Percentiles rank a stretch among this genome's conserved stretches.
Conservation (phyloP, 306 rosid species). For the Rubus idaeus region DNA sequence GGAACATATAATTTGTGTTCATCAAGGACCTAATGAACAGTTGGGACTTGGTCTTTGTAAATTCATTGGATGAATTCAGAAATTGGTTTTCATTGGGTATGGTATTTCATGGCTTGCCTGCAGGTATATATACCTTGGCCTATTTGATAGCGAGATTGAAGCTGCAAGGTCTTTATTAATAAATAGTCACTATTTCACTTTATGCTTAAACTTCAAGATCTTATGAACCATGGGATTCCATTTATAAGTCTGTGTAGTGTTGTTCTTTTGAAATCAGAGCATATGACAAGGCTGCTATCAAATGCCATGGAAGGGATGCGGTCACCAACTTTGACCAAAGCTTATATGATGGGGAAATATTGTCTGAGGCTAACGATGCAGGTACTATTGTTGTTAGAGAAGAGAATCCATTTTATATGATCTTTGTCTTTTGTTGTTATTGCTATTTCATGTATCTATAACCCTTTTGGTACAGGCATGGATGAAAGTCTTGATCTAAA, state of each 20-base stretch:
- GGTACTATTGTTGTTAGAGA: constrained; percentile 34
- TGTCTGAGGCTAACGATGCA: constrained; percentile 51
- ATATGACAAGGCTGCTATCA: constrained; percentile 89
- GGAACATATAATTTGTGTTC: neutral
- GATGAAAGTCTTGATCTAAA: constrained; percentile 73
- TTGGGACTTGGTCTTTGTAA: neutral
- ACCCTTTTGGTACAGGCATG: constrained; percentile 37
- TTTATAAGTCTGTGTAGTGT: constrained; percentile 13
- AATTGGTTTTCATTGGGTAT: constrained; percentile 32
- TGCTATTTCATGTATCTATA: neutral
- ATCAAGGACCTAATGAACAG: neutral
- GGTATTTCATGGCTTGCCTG: constrained; percentile 46
- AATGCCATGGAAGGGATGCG: constrained; percentile 83
- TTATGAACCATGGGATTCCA: constrained; percentile 1
- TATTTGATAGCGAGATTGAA: constrained; percentile 84
- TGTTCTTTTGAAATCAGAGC: constrained; percentile 58
- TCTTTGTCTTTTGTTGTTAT: no score
- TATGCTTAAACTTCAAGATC: constrained; percentile 20
- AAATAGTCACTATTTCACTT: constrained; percentile 18
- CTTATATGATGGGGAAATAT: constrained; percentile 51
- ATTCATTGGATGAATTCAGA: constrained; percentile 23
- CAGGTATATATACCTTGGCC: constrained; percentile 95
- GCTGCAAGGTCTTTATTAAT: constrained; percentile 81
- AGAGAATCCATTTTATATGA: neutral
- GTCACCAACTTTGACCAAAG: constrained; percentile 83